A percentile compares a stretch with the other conserved stretches of the same genome.
Evolutionary conservation across 495 filamentous ascomycete species (phyloP).

Genomic region (Lophium mytilinum): DNA sequence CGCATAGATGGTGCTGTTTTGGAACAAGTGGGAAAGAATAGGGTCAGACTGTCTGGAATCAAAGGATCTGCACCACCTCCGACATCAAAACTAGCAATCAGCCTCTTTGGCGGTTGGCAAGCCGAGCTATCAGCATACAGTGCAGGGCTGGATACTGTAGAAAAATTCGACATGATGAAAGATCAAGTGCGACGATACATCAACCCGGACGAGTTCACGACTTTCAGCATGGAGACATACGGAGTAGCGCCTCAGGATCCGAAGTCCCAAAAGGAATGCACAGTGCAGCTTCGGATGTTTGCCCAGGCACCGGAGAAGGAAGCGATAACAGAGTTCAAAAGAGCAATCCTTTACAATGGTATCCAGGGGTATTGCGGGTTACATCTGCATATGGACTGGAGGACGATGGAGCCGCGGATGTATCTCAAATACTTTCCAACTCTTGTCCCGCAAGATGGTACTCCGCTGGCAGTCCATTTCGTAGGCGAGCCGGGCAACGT

Average conservation of each 20-base stretch:
- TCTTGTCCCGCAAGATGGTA: background rate
- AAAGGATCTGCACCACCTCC: constrained; percentile 9
- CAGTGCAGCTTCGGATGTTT: constrained; percentile 11
- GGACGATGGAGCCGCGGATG: constrained; percentile 12
- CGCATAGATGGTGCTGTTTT: constrained; percentile 3
- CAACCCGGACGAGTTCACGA: constrained; percentile 6
- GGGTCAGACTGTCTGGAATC: constrained; percentile 8
- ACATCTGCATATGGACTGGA: constrained; percentile 15
- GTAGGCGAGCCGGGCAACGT: background rate
- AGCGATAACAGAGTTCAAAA: background rate
- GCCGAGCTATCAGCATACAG: constrained; percentile 9
- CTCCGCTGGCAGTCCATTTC: background rate
- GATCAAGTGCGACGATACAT: constrained; percentile 10
- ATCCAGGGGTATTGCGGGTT: constrained; percentile 15
- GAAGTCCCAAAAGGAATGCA: constrained; percentile 11
- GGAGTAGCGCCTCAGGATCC: constrained; percentile 2
- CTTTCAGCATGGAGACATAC: constrained; percentile 13
- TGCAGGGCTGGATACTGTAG: constrained; percentile 2
- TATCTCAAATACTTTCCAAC: constrained; percentile 16
- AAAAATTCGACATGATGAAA: constrained; percentile 16
- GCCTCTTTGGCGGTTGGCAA: constrained; percentile 11
- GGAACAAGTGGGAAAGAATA: constrained; percentile 6
- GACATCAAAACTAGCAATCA: constrained; percentile 5
- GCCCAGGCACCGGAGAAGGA: constrained; percentile 8
- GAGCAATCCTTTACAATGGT: constrained; percentile 14